These are phyloP conservation scores for Centaurea solstitialis DNA, from an alignment of 129 eudicot genomes.

Conservation along the genomic window DNA sequence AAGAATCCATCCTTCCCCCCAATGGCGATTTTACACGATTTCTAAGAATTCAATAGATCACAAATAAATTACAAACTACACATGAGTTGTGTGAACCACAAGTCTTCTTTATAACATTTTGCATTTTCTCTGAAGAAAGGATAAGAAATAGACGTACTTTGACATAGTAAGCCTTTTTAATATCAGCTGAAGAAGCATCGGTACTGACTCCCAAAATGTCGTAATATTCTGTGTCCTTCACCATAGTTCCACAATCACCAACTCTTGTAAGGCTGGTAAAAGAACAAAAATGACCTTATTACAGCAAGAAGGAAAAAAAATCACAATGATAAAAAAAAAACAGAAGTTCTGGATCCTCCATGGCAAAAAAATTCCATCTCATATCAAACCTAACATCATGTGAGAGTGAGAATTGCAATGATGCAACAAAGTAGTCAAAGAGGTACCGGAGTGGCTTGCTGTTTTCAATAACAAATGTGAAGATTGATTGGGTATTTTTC, in stretches of 20 bases:
- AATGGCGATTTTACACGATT: neutral
- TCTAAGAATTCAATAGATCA: neutral
- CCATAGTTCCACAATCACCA: slow-evolving; percentile 46
- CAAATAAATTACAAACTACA: neutral
- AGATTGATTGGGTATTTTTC: neutral
- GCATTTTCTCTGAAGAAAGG: neutral
- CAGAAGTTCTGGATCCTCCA: neutral
- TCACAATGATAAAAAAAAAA: slow-evolving; percentile 2
- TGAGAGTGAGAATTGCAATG: neutral
- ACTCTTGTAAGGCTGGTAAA: slow-evolving; percentile 14
- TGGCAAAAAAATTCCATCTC: neutral
- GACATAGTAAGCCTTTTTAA: slow-evolving; percentile 83
- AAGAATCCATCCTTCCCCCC: too few species aligned
- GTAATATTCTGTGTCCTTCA: slow-evolving; percentile 73
- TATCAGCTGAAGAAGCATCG: slow-evolving; percentile 63
- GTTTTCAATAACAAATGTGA: neutral
- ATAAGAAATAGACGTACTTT: slow-evolving; percentile 45
- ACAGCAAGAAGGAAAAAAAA: neutral
- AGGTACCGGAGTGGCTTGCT: neutral
- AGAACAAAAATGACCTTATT: slow-evolving; percentile 1
- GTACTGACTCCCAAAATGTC: slow-evolving; percentile 71
- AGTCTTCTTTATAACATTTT: neutral
- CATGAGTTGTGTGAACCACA: slow-evolving; percentile 1
- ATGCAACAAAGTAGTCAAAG: neutral
- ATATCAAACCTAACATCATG: neutral